These are phyloP conservation scores for Botrytis pseudocinerea DNA, from an alignment of 2,329 filamentous ascomycete genomes.

Conservation along the genomic window DNA sequence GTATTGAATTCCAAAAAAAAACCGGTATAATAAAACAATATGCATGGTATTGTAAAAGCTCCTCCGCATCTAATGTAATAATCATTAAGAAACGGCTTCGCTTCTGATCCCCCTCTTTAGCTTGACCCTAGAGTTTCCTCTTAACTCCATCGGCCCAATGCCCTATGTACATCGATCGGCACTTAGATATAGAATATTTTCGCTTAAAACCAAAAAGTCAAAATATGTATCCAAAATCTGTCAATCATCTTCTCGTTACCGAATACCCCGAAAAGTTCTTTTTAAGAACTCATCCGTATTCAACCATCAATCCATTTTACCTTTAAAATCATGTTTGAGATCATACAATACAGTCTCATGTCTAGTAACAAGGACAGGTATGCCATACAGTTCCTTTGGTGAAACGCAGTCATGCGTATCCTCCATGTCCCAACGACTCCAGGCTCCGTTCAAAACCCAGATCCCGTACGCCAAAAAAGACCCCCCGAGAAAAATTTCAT, in stretches of 20 bases:
- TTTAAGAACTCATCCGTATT: background rate
- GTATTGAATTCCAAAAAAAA: background rate
- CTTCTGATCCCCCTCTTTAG: background rate
- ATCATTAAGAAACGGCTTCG: background rate
- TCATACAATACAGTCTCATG: slow-evolving; percentile 20
- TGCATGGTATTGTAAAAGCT: background rate
- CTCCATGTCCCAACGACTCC: slow-evolving; percentile 22
- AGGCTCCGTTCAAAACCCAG: slow-evolving; percentile 20
- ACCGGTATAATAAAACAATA: background rate
- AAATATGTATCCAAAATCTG: background rate
- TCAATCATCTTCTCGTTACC: slow-evolving; percentile 4
- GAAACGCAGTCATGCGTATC: slow-evolving; percentile 14
- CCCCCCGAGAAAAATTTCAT: slow-evolving; percentile 12
- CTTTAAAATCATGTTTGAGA: slow-evolving; percentile 20
- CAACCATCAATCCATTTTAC: slow-evolving; percentile 9
- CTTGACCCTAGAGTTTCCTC: background rate
- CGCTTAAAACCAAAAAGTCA: background rate
- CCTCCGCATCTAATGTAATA: background rate
- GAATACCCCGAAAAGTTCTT: slow-evolving; percentile 1
- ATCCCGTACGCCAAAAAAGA: slow-evolving; percentile 22
- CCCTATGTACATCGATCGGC: slow-evolving; percentile 14
- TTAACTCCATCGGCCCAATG: background rate
- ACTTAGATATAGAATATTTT: background rate
- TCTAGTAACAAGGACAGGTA: slow-evolving; percentile 21
- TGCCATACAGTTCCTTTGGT: background rate